These are phyloP conservation scores for Oehlia diaphana DNA, from an alignment of 192 early-diverging fungal species.

Conservation along the genomic window DNA sequence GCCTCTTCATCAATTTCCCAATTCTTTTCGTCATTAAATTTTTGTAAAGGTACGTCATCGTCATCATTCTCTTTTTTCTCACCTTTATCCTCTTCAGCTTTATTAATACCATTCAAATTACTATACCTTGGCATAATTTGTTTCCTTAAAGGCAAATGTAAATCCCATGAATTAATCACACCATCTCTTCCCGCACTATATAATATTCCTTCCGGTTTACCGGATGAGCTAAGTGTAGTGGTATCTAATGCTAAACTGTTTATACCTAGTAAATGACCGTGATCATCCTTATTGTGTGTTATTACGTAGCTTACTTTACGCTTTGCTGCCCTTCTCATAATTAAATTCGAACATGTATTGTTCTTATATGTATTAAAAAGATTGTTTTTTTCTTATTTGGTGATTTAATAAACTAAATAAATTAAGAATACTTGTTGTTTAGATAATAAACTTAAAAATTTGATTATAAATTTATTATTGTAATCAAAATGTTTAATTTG, in stretches of 20 bases:
- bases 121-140: not conserved
- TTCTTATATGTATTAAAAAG: too few species aligned
- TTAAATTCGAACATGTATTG: not conserved
- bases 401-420: too few species aligned
- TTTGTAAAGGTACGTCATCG: constrained; percentile 10
- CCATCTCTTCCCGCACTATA: constrained; percentile 91
- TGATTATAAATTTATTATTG: too few species aligned
- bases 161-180: constrained; percentile 83
- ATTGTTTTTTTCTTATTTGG: too few species aligned
- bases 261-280: constrained; percentile 79
- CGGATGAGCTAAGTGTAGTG: constrained; percentile 28
- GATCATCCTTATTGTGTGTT: constrained; percentile 50
- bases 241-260: constrained; percentile 81
- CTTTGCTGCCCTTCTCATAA: constrained; percentile 2
- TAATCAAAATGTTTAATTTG: too few species aligned
- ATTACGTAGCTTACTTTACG: constrained; percentile 60
- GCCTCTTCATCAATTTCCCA: constrained; percentile 14
- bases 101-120: not conserved
- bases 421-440: too few species aligned
- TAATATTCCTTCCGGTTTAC: constrained; percentile 63
- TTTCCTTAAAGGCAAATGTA: constrained; percentile 50
- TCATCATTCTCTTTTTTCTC: not conserved
- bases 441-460: too few species aligned
- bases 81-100: not conserved
- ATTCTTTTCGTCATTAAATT: constrained; percentile 7